A percentile compares a stretch with the other conserved stretches of the same genome.
Conservation (phyloP, 352 stramenopile species). For the Pythium pyrilobum region DNA sequence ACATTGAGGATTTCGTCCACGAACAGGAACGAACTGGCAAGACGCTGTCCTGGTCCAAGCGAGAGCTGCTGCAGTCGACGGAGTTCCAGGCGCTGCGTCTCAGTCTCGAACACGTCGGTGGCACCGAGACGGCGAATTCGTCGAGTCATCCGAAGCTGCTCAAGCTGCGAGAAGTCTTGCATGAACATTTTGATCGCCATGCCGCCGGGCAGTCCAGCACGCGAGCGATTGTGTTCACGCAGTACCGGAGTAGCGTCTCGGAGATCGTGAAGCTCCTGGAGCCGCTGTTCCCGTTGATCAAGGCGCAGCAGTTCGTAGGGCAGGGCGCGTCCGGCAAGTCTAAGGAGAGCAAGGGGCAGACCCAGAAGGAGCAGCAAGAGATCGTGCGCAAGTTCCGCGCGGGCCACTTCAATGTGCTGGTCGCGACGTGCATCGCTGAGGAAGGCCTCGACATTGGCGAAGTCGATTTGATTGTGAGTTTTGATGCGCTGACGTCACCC, state of each 20-base stretch:
- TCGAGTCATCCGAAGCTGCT: constrained; percentile 72
- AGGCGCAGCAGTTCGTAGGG: constrained; percentile 92
- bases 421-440: constrained; percentile 95
- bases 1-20: constrained; percentile 49
- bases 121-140: background rate
- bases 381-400: constrained; percentile 89
- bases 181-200: constrained; percentile 86
- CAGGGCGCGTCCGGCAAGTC: constrained; percentile 81
- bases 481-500: constrained; percentile 92
- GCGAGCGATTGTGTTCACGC: constrained; percentile 97
- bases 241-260: constrained; percentile 93
- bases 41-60: constrained; percentile 75
- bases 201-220: constrained; percentile 70
- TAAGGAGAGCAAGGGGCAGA: constrained; percentile 87
- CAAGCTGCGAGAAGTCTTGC: constrained; percentile 89
- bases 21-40: constrained; percentile 36
- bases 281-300: constrained; percentile 68
- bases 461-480: constrained; percentile 93
- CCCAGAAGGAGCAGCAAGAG: constrained; percentile 94
- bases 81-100: constrained; percentile 65
- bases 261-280: constrained; percentile 90
- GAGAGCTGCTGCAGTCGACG: constrained; percentile 59
- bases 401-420: constrained; percentile 90
- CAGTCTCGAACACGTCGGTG: constrained; percentile 29
- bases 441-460: constrained; percentile 95